These are phyloP conservation scores for Fusarium vanettenii DNA, from an alignment of 2,329 filamentous ascomycete species.

Conservation along the genomic window DNA sequence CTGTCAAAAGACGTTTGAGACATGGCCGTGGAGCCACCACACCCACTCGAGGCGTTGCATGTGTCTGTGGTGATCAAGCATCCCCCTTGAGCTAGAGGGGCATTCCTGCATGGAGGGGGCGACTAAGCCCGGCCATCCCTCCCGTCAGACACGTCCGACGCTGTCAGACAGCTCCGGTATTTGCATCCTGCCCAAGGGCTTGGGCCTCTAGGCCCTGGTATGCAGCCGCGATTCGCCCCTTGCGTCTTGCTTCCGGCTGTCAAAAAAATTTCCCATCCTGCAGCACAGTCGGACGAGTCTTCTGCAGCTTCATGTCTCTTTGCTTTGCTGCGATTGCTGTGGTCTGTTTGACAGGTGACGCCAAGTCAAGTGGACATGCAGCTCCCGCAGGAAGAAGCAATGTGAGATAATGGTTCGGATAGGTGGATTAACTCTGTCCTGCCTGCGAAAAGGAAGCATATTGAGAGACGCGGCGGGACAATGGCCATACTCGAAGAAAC, in stretches of 20 bases:
- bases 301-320: conserved; percentile 13
- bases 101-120: conserved; percentile 44
- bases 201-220: conserved; percentile 34
- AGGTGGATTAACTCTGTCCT: neutral
- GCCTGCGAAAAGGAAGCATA: conserved; percentile 2
- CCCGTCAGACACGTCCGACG: conserved; percentile 22
- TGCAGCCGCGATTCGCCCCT: conserved; percentile 39
- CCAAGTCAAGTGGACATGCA: conserved; percentile 3
- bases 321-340: conserved; percentile 19
- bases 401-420: conserved; percentile 21
- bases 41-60: conserved; percentile 34
- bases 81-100: conserved; percentile 42
- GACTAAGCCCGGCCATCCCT: conserved; percentile 39
- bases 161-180: conserved; percentile 32
- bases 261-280: conserved; percentile 11
- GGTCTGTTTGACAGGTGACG: conserved; percentile 17
- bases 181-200: conserved; percentile 30
- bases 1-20: conserved; percentile 39
- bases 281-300: conserved; percentile 10
- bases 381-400: conserved; percentile 30
- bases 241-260: conserved; percentile 32
- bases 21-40: conserved; percentile 41
- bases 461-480: neutral
- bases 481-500: conserved; percentile 11
- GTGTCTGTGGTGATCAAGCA: conserved; percentile 31